Base-by-base conservation (phyloP, 768 basidiomycete species). In the Termitomyces sp. region DNA sequence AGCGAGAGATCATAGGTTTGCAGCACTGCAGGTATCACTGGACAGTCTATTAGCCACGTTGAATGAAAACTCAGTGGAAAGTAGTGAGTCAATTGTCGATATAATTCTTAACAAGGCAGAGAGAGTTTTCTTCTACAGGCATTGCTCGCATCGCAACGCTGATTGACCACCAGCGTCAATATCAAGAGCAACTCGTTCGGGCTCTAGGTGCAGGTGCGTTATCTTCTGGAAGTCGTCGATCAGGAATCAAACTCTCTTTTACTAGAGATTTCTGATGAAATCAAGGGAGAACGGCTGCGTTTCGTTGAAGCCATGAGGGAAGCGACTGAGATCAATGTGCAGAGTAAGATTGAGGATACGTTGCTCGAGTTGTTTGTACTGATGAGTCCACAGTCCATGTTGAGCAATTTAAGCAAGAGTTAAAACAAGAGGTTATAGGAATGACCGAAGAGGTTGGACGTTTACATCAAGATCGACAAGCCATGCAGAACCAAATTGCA, bases 291-390 rank as follows among this genome's bases (percentile, higher is more conserved):
- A 69, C 72, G 91, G 44, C 70, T 94, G 51, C 77, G 89, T 6
- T 94, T 95, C 62, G 89, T 94, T 5, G 93, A 95, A 63, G 91
- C 93, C n/a, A 95, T 94, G 92, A 90, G 90, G 66, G 89, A 93
- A 61, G 93, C 91, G 1, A 95, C 93, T 0, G 83, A 84, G 1
- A 89, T 95, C 61, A 94, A 94, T 59, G 84, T 95, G 2, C 86
- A 90, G 67, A 73, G 90, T 88, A 68, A 65, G 73, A 44, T 53
- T 18, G 22, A 35, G 33, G 13, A 35, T 27, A 7, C 23, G 15
- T 38, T 10, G 7, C 13, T 11, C 7, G 15, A 18, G 7, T 44
- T 7, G 3, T 29, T 41, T 31, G 29, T 35, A 5, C 44, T 38
- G 39, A 56, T 41, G 7, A 18, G 41, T 36, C 40, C 22, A 39